Base-by-base conservation (phyloP, 768 basidiomycete genomes). In the Infundibulicybe gibba region DNA sequence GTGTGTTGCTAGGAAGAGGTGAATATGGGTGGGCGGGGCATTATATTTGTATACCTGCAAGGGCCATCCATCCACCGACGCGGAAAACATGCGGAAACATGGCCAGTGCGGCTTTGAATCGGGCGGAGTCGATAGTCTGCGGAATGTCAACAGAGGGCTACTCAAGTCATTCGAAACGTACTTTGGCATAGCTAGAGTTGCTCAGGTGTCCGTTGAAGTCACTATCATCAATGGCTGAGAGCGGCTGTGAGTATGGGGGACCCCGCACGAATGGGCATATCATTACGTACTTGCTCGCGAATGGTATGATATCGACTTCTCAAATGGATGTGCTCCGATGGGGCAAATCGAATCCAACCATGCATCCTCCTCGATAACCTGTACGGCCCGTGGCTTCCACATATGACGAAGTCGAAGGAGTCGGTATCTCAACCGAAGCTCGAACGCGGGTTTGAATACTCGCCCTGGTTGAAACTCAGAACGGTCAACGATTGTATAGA, bases 161-260 rank as follows among this genome's bases (percentile, higher is more conserved):
- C 30, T 30, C 5, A n/a, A 14, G 20, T n/a, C 16, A 14, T 32
- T 25, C 47, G n/a, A 13, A 15, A 54, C 67, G 13, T 47, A 79
- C 85, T 72, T 88, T 90, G 3, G 85, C 77, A 51, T 91, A 92
- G 44, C 80, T 83, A 0, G 88, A 89, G 57, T 92, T 92, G 60
- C 86, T 89, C 48, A 91, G 70, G 57, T 92, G 89, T 11, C 75
- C 60, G 57, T 87, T 80, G 55, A 82, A 83, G 62, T 92, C 90
- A 37, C 76, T 74, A 38, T 90, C 89, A 51, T 90, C 87, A 6
- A 82, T 54, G 47, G 73, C 85, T 86, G 45, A 42, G 12, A 38
- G 31, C 5, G n/a, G 15, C 30, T 43, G 19, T 20, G 31, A 35
- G 21, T 31, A 39, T 43, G 15, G 40, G 33, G 30, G n/a, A 41